Percentiles rank a stretch among this genome's conserved stretches.
These are phyloP conservation scores for Conringia planisiliqua DNA, from an alignment of 345 rosid species.

Conservation along the genomic window DNA sequence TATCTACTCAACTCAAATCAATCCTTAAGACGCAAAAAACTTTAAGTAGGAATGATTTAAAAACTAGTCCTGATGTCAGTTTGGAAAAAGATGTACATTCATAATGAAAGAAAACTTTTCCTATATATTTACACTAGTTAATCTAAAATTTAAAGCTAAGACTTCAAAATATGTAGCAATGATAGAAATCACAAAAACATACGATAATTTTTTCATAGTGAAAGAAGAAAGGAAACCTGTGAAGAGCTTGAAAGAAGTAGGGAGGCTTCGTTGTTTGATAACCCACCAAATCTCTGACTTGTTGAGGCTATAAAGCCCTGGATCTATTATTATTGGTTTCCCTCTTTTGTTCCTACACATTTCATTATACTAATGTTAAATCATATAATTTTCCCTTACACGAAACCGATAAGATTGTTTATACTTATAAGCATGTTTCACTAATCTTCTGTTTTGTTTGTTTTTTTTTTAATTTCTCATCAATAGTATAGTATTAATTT, in stretches of 20 bases:
- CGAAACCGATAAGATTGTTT: background rate
- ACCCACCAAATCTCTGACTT: slow-evolving; percentile 92
- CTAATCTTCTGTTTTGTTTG: background rate
- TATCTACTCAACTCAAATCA: background rate
- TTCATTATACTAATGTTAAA: background rate
- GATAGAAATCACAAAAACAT: background rate
- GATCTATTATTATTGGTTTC: slow-evolving; percentile 84
- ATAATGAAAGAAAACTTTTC: no score
- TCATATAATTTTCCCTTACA: background rate
- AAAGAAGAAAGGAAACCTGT: slow-evolving; percentile 48
- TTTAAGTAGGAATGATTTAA: background rate
- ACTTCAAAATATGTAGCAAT: no score
- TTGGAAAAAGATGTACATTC: background rate
- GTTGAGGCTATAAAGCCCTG: slow-evolving; percentile 65
- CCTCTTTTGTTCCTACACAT: slow-evolving; percentile 75
- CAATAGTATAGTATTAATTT: background rate
- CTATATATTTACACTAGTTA: no score
- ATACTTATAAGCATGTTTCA: background rate
- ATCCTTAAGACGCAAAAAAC: background rate
- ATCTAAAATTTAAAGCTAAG: no score
- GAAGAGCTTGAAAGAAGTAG: slow-evolving; percentile 91
- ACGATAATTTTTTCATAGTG: background rate
- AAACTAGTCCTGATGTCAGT: background rate
- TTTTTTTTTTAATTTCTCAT: background rate
- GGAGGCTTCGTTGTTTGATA: slow-evolving; percentile 63